phyloP scores from a whole-genome alignment of 2,329 filamentous ascomycete species.

The Stagonosporopsis cucurbitacearum region DNA sequence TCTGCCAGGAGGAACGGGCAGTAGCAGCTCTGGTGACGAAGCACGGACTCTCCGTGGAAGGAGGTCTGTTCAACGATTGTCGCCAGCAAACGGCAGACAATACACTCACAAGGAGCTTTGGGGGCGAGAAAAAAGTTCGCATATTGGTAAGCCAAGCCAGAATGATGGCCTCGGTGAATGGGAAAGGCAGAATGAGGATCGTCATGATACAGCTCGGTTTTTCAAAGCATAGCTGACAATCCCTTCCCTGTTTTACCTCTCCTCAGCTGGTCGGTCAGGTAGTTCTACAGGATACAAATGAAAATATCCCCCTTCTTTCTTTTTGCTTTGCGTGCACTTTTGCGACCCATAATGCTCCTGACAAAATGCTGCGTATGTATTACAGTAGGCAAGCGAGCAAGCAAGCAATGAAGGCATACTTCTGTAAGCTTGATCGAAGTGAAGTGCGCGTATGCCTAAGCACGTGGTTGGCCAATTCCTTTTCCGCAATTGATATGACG shows the following conservation, averaged over 20 bases:
- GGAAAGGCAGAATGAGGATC: background rate
- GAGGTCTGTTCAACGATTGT: conserved; percentile 12
- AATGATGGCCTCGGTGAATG: conserved; percentile 7
- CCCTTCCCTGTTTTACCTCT: background rate
- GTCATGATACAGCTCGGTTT: background rate
- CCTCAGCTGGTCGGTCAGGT: conserved; percentile 6
- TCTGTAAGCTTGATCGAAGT: no score
- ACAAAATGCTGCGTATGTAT: background rate
- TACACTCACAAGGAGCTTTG: conserved; percentile 43
- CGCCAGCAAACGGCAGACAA: conserved; percentile 19
- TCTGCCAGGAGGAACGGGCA: conserved; percentile 28
- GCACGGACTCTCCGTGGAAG: background rate
- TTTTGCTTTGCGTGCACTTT: background rate
- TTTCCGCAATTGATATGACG: background rate
- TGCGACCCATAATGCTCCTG: background rate
- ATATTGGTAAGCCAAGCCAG: background rate
- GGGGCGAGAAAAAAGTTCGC: conserved; percentile 20
- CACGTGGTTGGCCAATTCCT: background rate
- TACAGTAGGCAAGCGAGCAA: background rate
- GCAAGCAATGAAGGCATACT: background rate
- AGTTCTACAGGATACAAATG: background rate
- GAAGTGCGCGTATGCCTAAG: background rate
- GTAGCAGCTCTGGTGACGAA: background rate
- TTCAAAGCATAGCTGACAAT: background rate
- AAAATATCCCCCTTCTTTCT: no score